Base-by-base conservation (phyloP, 129 eudicot genomes). In the Helichrysum umbraculigerum region DNA sequence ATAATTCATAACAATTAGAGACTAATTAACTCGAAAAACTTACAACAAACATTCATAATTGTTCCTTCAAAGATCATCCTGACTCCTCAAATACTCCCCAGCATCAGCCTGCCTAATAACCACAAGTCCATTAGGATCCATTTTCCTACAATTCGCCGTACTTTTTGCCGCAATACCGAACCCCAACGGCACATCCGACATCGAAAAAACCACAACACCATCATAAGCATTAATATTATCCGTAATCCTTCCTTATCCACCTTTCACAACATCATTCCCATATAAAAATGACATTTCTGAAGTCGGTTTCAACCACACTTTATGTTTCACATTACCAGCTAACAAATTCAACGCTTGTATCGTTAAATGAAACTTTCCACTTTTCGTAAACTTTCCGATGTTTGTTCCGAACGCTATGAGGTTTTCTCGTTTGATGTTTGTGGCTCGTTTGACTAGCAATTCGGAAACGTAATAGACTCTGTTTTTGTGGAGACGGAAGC, bases 291-390 rank as follows among this genome's bases (percentile, higher is more conserved):
- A 84, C 99, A 91, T 91, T 73, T 95, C 99, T 0, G 92, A 83
- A 1, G 94, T 89, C 70, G 99, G 99, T 81, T 95, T 95, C 5
- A 95, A 86, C 99, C 99, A 95, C 1, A 95, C 99, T 73, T 94
- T 94, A 64, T 91, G 98, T 79, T 91, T 94, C 0, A 97, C 88
- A 61, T 91, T 84, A 4, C 91, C 85, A 3, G 98, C 96, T 19
- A 94, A 44, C n/a, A 94, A 14, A 32, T 84, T 83, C 71, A 94
- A 71, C 6, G 88, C 34, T 37, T 91, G 97, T 19, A 94, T 82
- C 1, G 98, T 94, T 39, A 94, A 83, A 68, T 87, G 96, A 61
- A 94, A 94, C 74, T 80, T 87, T 7, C 96, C 96, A 5, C 81
- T 68, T 50, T 94, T 88, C 0, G 98, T 94, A 81, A 94, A 94